Evolutionary conservation across 192 early-diverging fungal species (phyloP).

Genomic region (Chytriomyces sp.): DNA sequence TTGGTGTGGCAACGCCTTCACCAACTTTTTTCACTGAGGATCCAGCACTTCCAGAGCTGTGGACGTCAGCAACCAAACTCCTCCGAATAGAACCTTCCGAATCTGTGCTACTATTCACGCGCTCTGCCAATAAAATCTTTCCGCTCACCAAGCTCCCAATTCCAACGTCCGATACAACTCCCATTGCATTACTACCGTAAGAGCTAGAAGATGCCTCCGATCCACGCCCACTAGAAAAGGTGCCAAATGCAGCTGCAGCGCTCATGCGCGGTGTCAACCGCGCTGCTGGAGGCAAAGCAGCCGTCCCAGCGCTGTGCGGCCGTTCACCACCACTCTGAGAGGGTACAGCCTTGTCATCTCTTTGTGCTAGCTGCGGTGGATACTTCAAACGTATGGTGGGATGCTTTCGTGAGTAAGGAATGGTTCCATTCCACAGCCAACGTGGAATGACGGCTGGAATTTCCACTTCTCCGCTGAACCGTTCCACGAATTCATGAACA

Average conservation of each 20-base stretch:
- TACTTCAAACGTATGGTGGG: slow-evolving; percentile 17
- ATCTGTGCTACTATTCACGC: too few relatives aligned
- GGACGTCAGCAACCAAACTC: too few relatives aligned
- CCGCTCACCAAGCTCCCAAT: too few relatives aligned
- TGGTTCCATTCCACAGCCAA: slow-evolving; percentile 20
- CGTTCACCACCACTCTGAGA: too few relatives aligned
- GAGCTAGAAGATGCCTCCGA: too few relatives aligned
- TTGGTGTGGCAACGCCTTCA: background rate
- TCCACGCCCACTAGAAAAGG: too few relatives aligned
- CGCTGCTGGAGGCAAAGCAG: background rate
- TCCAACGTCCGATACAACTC: too few relatives aligned
- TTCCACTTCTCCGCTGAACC: slow-evolving; percentile 68
- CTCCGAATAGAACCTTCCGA: too few relatives aligned
- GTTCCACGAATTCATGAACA: slow-evolving; percentile 74
- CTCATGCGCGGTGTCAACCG: background rate
- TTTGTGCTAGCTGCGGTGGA: background rate
- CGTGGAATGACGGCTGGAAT: slow-evolving; percentile 15
- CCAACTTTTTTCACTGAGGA: background rate
- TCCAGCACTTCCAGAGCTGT: too few relatives aligned
- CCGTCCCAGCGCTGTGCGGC: background rate
- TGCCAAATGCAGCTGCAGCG: background rate
- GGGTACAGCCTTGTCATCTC: background rate
- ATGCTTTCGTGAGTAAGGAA: slow-evolving; percentile 15
- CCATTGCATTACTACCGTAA: background rate
- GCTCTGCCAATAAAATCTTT: too few relatives aligned